Evolutionary conservation across 1,284 basidiomycete species (phyloP).

Genomic region (Cryptococcus sp.): DNA sequence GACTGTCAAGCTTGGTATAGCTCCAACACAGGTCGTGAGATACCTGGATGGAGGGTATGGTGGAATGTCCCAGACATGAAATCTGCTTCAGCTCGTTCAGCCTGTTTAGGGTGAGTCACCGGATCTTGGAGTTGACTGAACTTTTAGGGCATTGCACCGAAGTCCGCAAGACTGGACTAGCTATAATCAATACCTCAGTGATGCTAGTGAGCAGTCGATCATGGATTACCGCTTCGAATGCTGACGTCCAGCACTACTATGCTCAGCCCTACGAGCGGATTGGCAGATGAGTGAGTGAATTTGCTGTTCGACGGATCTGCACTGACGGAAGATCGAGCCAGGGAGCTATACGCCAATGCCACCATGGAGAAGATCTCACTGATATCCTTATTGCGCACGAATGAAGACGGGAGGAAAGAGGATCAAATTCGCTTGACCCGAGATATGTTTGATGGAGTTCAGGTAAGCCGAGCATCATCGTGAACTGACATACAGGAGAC

Average conservation of each 20-base stretch:
- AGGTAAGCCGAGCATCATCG: no score
- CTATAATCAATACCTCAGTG: slow-evolving; percentile 43
- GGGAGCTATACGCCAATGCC: slow-evolving; percentile 26
- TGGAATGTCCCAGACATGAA: slow-evolving; percentile 3
- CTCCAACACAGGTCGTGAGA: background rate
- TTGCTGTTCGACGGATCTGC: background rate
- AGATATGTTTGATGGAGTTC: no score
- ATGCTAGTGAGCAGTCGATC: slow-evolving; percentile 31
- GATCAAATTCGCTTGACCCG: no score
- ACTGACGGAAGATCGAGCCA: slow-evolving; percentile 23
- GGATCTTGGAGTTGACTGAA: background rate
- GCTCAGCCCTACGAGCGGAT: slow-evolving; percentile 28
- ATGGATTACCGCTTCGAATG: no score
- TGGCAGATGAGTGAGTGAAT: slow-evolving; percentile 23
- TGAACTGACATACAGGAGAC: no score
- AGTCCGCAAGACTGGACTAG: slow-evolving; percentile 48
- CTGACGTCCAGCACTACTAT: slow-evolving; percentile 30
- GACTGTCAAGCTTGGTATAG: slow-evolving; percentile 36
- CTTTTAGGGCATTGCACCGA: slow-evolving; percentile 38
- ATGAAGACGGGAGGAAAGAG: background rate
- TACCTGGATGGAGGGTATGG: background rate
- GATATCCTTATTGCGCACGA: slow-evolving; percentile 14
- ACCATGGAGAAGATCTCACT: slow-evolving; percentile 33
- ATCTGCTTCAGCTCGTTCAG: slow-evolving; percentile 5
- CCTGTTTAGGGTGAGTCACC: slow-evolving; percentile 28